phyloP scores from a whole-genome alignment of 2,329 filamentous ascomycete genomes.

The Venturiaceae sp. region DNA sequence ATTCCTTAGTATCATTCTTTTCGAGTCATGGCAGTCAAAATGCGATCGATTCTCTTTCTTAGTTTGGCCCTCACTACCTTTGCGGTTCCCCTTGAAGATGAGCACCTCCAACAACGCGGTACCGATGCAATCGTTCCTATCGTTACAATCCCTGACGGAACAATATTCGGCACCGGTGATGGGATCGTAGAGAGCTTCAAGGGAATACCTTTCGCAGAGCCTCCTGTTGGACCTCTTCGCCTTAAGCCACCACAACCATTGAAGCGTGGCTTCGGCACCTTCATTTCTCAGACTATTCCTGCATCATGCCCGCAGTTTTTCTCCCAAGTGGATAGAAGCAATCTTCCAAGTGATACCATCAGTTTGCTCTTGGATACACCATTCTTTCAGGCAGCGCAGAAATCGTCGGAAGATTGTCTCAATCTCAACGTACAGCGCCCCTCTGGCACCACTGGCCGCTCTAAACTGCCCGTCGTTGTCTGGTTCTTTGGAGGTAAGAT shows the following conservation, averaged over 20 bases:
- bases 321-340: conserved; percentile 37
- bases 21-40: too few species aligned
- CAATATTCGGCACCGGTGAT: conserved; percentile 39
- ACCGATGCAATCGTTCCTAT: not conserved
- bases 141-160: conserved; percentile 48
- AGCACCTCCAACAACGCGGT: too few species aligned
- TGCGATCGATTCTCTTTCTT: too few species aligned
- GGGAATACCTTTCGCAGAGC: conserved; percentile 66
- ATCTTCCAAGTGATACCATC: conserved; percentile 25
- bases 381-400: conserved; percentile 24
- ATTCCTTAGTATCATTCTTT: too few species aligned
- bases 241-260: conserved; percentile 59
- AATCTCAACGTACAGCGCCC: conserved; percentile 33
- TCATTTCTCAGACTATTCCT: conserved; percentile 45
- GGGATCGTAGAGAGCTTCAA: conserved; percentile 56
- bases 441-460: conserved; percentile 21
- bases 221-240: conserved; percentile 56
- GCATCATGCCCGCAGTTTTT: conserved; percentile 65
- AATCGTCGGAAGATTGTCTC: conserved; percentile 33
- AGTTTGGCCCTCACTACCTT: too few species aligned
- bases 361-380: conserved; percentile 28
- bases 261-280: conserved; percentile 46
- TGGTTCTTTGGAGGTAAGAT: conserved; percentile 42
- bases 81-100: too few species aligned
- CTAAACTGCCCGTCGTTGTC: conserved; percentile 36